Evolutionary conservation across 2,329 filamentous ascomycete species (phyloP), one percentile per base, ranked within the genome.

Genomic region (Aspergillus melleus): DNA sequence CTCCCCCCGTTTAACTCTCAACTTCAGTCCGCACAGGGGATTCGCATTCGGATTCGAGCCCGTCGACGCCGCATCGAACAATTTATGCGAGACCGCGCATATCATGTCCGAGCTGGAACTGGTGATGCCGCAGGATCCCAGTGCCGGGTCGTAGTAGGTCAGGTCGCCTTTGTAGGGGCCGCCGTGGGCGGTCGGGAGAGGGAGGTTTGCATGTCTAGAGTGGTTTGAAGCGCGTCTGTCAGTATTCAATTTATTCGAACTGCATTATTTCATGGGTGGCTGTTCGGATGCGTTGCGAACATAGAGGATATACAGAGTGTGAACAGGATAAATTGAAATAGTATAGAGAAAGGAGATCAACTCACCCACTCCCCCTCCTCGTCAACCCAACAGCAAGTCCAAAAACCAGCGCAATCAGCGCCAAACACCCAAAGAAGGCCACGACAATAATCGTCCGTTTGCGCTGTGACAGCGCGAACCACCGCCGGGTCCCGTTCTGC

Each of bases 51-150:
- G 83, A 69, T 87, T 80, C 2, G 82, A 70, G 1, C 80, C 77
- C 24, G 79, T 81, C 8, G 73, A 72, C 1, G 79, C 79, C 0
- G 85, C 81, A 71, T 92, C 89, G 69, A 86, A 94, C 4, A 90
- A 70, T n/a, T 81, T 69, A 67, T 88, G 84, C 2, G 88, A 88
- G 0, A 94, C 81, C 0, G 90, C 85, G 39, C 85, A 88, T 46
- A 93, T 84, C 58, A 82, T 70, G 58, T 92, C 88, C 8, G 72
- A 74, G 8, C 80, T 77, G 1, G 70, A 74, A 55, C 84, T 86
- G 1, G 76, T 80, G 32, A 83, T 74, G 5, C 90, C 90, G 70
- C 91, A 94, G 0, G 90, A 87, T 12, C 90, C 90, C 4, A 91
- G 80, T 0, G 74, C 84, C 0, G 88, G 84, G 19, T 79, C 77